A percentile compares a stretch with the other conserved stretches of the same genome.
Conservation (phyloP, 306 rosid species). For the Rosa lucieae region DNA sequence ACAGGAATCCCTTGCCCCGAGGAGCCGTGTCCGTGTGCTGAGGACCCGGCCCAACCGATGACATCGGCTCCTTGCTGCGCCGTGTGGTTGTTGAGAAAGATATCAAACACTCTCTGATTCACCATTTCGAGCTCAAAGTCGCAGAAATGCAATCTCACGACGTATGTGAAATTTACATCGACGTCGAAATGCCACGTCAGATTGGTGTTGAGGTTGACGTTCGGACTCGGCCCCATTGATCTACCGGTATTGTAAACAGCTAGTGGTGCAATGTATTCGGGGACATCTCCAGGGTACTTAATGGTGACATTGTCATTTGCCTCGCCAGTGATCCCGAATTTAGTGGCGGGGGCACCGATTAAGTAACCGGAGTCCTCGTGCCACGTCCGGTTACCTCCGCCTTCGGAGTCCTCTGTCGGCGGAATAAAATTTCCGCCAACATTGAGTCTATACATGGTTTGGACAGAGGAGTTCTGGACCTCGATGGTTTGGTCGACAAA, state of each 20-base stretch:
- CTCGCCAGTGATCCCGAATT: conserved; percentile 15
- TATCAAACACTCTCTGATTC: conserved; percentile 45
- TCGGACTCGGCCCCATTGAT: conserved; percentile 34
- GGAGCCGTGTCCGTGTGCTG: not conserved
- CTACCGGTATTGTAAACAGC: conserved; percentile 40
- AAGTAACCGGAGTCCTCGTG: conserved; percentile 35
- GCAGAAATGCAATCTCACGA: conserved; percentile 55
- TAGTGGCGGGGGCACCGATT: conserved; percentile 13
- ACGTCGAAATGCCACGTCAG: conserved; percentile 45
- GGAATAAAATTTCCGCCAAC: conserved; percentile 39
- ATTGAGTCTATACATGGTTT: conserved; percentile 43
- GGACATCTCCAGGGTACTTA: conserved; percentile 16
- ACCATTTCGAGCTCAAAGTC: conserved; percentile 28
- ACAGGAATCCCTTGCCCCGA: conserved; percentile 28
- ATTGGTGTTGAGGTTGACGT: conserved; percentile 26
- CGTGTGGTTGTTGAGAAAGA: conserved; percentile 41
- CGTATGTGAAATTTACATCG: conserved; percentile 41
- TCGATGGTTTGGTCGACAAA: conserved; percentile 18
- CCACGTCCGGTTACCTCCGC: conserved; percentile 30
- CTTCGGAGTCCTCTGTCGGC: conserved; percentile 25
- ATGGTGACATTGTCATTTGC: conserved; percentile 26
- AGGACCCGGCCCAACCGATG: conserved; percentile 32
- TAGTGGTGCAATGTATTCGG: conserved; percentile 36
- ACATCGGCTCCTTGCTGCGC: conserved; percentile 39
- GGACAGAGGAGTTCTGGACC: conserved; percentile 15